Base-by-base conservation (phyloP, 2,329 filamentous ascomycete genomes). In the Aspergillus awamori region DNA sequence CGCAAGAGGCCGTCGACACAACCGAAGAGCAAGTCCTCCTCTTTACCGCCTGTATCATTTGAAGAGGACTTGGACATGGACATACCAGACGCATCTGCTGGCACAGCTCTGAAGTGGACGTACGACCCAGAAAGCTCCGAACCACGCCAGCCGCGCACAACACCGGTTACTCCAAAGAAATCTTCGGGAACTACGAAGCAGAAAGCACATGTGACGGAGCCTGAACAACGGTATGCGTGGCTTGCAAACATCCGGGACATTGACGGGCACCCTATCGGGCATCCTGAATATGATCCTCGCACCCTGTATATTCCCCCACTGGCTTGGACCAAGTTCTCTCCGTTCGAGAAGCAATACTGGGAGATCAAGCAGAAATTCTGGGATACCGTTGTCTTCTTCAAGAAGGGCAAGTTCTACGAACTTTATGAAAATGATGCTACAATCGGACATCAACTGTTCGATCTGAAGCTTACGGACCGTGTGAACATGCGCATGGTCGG, bases 401-500 rank as follows among this genome's bases (percentile, higher is more conserved):
- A 98, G 79, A 99, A 99, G 82, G 95, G 95, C 71, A 99, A 99
- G 71, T 99, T 99, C 77, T 99, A 97, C 73, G 95, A 99, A 75
- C 84, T 99, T 0, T 99, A 98, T 72, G 95, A 99, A 75, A 97
- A 97, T 63, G 95, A 99, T 77, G 95, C 95, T 5, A 97, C 94
- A 0, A 89, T 98, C 59, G 95, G 95, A 4, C 93, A 99, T 73
- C 95, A 98, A 75, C 83, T 97, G 15, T 99, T 99, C 70, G 95
- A 99, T 76, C 84, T 99, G 59, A 99, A 99, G 80, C 89, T 99
- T 74, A 99, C 95, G 0, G 95, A 99, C 70, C 87, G 95, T 58
- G 95, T 99, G 75, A 99, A 99, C 75, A 99, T 99, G 95, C 91
- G 94, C 67, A 99, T 99, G 95, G 95, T 98, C 2, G 95, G 95